Base-by-base conservation (phyloP, 345 rosid species). In the Chamaenerion angustifolium region DNA sequence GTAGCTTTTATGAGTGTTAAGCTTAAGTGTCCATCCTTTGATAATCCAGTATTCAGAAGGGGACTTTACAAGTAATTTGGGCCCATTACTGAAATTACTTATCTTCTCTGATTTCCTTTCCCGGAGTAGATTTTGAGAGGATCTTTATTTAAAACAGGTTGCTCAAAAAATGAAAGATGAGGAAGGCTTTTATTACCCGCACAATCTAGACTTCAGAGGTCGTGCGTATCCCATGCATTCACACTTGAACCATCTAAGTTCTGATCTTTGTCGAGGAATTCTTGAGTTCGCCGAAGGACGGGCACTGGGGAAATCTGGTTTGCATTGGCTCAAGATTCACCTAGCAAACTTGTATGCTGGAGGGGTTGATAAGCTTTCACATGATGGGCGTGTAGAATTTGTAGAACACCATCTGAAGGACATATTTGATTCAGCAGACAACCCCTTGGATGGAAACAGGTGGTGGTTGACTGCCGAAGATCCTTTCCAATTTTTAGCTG, bases 161-260 rank as follows among this genome's bases (percentile, higher is more conserved):
- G 98, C 98, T 63, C 77, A 69, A 46, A 92, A 73, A 71, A 79
- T 92, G 84, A 85, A 77, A 69, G 80, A 76, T 57, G 98, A 92
- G 68, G 93, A 84, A 62, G 95, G 96, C 63, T 92, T 92, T 76
- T 92, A 80, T 60, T 92, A 92, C 68, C 98, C 98, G 54, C 98
- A 92, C 75, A 92, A 92, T 73, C 78, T 92, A 60, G 98, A 92
- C 71, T 92, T 92, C 68, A 75, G 96, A 62, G 98, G 98, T 19
- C 96, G 95, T 55, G 95, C 96, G 21, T 92, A 92, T 52, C 98
- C 98, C 48, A 92, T 92, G 98, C 98, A 87, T 71, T 78, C 96
- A 58, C 88, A 87, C 73, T 64, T 92, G 69, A 92, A 80, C 67
- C 98, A 92, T 75, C 74, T 92, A 45, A 79, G 93, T 51, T 87